These are phyloP conservation scores for Aegilops speltoides DNA, from an alignment of 176 grass and related monocot species.

Conservation along the genomic window DNA sequence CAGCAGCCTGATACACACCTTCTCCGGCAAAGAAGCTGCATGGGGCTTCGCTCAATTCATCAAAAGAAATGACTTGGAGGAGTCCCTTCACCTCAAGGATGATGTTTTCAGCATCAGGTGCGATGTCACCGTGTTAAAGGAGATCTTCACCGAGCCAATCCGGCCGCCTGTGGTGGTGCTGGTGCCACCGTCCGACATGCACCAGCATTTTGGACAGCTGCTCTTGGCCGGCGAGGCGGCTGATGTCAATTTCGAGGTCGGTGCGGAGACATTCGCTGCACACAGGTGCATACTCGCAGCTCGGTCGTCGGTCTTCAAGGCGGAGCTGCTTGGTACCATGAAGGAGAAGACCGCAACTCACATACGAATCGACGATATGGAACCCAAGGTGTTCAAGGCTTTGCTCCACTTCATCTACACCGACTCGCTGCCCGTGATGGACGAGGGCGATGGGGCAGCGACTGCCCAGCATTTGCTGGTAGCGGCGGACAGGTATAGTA, in stretches of 20 bases:
- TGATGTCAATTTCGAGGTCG: not conserved
- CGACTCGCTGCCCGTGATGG: not conserved
- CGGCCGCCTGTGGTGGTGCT: not conserved
- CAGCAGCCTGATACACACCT: not conserved
- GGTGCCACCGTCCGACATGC: not conserved
- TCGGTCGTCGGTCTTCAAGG: not conserved
- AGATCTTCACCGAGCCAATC: not conserved
- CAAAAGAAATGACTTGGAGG: not conserved
- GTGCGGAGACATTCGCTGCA: not conserved
- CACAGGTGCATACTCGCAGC: not conserved
- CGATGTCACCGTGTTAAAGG: not conserved
- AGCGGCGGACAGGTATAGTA: not conserved
- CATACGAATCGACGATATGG: not conserved
- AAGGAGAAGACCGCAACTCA: not conserved
- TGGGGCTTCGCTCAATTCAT: not conserved
- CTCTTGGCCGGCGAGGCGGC: not conserved
- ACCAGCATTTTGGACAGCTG: not conserved
- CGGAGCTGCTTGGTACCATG: not conserved
- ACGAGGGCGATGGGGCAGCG: not conserved
- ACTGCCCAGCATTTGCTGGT: not conserved
- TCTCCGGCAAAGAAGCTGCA: not conserved
- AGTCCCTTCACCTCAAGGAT: not conserved
- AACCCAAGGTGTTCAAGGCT: not conserved
- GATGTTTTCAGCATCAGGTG: not conserved
- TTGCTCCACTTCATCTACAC: not conserved